phyloP scores from a whole-genome alignment of 2,329 filamentous ascomycete genomes.

The Diaporthe eres region DNA sequence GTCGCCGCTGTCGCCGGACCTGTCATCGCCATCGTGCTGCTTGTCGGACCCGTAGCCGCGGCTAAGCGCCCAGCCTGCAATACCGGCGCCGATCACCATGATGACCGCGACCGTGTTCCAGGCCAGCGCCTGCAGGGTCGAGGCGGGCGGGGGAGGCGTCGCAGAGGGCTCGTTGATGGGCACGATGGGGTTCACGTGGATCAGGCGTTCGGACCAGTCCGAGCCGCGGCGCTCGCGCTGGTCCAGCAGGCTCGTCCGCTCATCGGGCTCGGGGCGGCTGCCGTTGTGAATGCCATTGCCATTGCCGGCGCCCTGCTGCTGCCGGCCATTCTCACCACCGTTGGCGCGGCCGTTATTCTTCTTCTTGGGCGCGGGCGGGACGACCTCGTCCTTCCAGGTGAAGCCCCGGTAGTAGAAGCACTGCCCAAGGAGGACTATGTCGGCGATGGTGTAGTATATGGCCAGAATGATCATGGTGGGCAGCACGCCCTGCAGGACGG shows the following conservation, averaged over 20 bases:
- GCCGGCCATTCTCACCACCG: conserved; percentile 12
- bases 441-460: conserved; percentile 92
- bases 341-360: conserved; percentile 43
- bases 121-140: conserved; percentile 68
- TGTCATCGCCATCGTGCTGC: conserved; percentile 54
- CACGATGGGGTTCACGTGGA: conserved; percentile 83
- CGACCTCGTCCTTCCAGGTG: conserved; percentile 70
- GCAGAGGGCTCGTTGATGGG: conserved; percentile 74
- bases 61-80: conserved; percentile 88
- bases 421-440: conserved; percentile 88
- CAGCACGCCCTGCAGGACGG: conserved; percentile 89
- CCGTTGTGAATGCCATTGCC: conserved; percentile 32
- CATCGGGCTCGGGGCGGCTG: conserved; percentile 57
- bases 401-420: conserved; percentile 98
- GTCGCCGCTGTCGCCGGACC: conserved; percentile 53
- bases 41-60: conserved; percentile 60
- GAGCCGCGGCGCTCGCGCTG: conserved; percentile 64
- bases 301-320: conserved; percentile 31
- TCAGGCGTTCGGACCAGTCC: conserved; percentile 70
- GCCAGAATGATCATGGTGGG: conserved; percentile 98
- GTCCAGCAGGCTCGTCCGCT: conserved; percentile 67
- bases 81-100: conserved; percentile 86
- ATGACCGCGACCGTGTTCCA: conserved; percentile 84
- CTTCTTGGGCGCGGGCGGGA: conserved; percentile 58
- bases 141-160: conserved; percentile 59